Evolutionary conservation across 495 filamentous ascomycete species (phyloP).

Genomic region (Chaetomium fimeti): DNA sequence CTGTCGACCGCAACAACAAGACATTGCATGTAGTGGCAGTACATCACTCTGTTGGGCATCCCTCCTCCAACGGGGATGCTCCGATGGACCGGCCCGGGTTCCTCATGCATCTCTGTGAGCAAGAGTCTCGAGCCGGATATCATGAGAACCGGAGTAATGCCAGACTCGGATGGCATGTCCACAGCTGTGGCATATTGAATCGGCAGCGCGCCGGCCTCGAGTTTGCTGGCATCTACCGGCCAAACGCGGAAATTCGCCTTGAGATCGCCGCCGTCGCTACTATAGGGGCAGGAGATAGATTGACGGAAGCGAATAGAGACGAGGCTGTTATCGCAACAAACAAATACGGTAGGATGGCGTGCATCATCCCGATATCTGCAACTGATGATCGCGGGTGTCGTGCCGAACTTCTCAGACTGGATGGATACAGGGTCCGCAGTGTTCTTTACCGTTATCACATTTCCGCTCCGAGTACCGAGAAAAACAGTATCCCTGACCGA

Average conservation of each 20-base stretch:
- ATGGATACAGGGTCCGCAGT: slow-evolving; percentile 10
- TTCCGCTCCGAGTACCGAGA: slow-evolving; percentile 46
- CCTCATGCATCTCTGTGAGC: slow-evolving; percentile 49
- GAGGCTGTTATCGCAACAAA: slow-evolving; percentile 35
- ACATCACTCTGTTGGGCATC: slow-evolving; percentile 55
- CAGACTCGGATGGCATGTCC: slow-evolving; percentile 31
- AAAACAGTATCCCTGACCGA: slow-evolving; percentile 28
- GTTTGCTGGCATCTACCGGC: slow-evolving; percentile 42
- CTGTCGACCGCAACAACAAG: slow-evolving; percentile 53
- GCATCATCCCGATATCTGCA: slow-evolving; percentile 11
- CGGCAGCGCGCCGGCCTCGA: slow-evolving; percentile 30
- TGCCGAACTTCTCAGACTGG: slow-evolving; percentile 33
- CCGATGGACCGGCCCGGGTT: slow-evolving; percentile 52
- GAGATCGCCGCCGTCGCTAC: slow-evolving; percentile 5
- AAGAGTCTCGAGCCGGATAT: slow-evolving; percentile 48
- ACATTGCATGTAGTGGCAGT: slow-evolving; percentile 50
- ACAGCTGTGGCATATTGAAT: slow-evolving; percentile 36
- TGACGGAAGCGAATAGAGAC: slow-evolving; percentile 18
- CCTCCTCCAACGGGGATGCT: slow-evolving; percentile 45
- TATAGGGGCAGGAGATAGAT: background rate
- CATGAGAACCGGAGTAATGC: slow-evolving; percentile 38
- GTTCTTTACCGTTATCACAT: slow-evolving; percentile 40
- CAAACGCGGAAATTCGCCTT: slow-evolving; percentile 37
- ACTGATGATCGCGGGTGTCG: slow-evolving; percentile 27
- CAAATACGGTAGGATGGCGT: slow-evolving; percentile 24